Conservation (phyloP, 257 asterid genomes). For the Eucommia ulmoides region DNA sequence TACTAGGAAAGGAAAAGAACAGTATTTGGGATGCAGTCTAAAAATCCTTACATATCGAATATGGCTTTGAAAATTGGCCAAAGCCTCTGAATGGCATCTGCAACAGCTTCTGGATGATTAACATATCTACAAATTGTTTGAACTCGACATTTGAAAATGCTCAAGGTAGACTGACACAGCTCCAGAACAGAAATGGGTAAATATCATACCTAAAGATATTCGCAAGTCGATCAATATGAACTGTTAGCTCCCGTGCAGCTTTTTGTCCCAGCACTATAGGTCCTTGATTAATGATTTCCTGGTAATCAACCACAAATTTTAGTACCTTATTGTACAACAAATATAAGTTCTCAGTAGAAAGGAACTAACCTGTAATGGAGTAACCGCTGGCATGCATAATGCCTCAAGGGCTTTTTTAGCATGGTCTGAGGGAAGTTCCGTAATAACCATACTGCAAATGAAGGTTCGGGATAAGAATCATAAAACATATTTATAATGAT, state of each 20-base stretch:
- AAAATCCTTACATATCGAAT: conserved; percentile 67
- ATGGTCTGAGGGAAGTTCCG: conserved; percentile 91
- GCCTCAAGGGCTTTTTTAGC: conserved; percentile 90
- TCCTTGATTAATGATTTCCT: conserved; percentile 87
- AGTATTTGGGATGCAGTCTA: conserved; percentile 11
- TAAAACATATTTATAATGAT: no score
- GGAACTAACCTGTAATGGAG: conserved; percentile 69
- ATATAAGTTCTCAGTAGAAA: conserved; percentile 14
- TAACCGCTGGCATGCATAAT: conserved; percentile 68
- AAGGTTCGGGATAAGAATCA: neutral
- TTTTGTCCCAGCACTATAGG: conserved; percentile 69
- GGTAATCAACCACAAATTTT: conserved; percentile 26
- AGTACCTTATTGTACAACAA: conserved; percentile 10
- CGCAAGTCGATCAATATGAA: conserved; percentile 91
- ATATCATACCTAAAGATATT: conserved; percentile 68
- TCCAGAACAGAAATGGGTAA: conserved; percentile 6
- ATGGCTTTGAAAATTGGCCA: conserved; percentile 97
- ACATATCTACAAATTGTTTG: conserved; percentile 55
- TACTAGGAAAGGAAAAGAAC: conserved; percentile 6
- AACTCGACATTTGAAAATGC: conserved; percentile 11
- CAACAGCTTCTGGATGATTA: conserved; percentile 96
- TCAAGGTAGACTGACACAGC: conserved; percentile 5
- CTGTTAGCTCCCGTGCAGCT: conserved; percentile 86
- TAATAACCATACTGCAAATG: conserved; percentile 70
- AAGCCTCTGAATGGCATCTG: conserved; percentile 89